Base-by-base conservation (phyloP, 179 eudicot species). In the Amaranthus tricolor region DNA sequence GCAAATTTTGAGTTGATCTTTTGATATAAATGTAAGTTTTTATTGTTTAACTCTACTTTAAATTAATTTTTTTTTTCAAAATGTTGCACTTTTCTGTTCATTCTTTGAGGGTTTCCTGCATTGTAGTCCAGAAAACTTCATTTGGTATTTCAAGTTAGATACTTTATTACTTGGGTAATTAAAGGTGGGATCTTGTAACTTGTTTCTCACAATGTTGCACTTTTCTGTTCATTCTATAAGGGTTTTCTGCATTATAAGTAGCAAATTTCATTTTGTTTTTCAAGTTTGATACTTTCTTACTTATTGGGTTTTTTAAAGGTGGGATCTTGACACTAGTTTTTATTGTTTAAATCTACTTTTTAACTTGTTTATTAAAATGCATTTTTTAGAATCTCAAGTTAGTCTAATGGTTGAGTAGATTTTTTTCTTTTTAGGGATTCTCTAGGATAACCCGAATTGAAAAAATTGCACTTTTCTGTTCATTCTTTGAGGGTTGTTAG, bases 101-200 rank as follows among this genome's bases (percentile, higher is more conserved):
- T 9, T 14, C 11, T 55, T 57, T 19, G 62, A 21, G 52, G 6
- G 63, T 49, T 9, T 60, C 50, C 43, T 24, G 51, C 5, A 48
- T 51, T 19, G 68, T 16, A 44, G 40, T 31, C 40, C 40, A 31
- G 3, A 31, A 51, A 6, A 48, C 16, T 75, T 67, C 17, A 50
- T 68, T 54, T 76, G 56, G 53, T 50, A 20, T 66, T 60, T 16
- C 8, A 64, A 24, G 68, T 66, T 31, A 17, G 70, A 48, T 45
- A n/a, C 53, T 43, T 68, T 9, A 48, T 16, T 76, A 76, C 57
- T 47, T 14, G 71, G 70, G 66, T 73, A 14, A 48, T 20, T 53
- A 59, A 77, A 81, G 76, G 74, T 77, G 59, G n/a, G 62, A 73
- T 74, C 76, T 81, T 77, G 74, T 55, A 17, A 59, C 57, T 77